A percentile compares a stretch with the other conserved stretches of the same genome.
phyloP scores from a whole-genome alignment of 345 rosid species.

The Dovyalis caffra region DNA sequence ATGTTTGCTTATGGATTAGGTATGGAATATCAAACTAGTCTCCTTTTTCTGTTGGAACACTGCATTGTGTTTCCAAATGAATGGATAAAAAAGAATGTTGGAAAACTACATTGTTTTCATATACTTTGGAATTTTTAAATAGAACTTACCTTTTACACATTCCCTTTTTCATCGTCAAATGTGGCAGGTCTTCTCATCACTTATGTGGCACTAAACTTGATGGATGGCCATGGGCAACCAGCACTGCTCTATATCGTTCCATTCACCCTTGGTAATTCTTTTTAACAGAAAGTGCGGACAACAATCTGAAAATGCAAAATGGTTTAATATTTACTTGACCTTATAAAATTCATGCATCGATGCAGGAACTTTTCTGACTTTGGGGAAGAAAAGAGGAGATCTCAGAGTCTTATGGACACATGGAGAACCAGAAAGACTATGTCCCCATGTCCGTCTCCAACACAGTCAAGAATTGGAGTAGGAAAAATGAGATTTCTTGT shows the following conservation, averaged over 20 bases:
- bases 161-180: neutral
- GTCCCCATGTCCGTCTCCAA: conserved; percentile 24
- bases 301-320: neutral
- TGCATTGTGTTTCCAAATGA: neutral
- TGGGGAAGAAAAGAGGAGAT: conserved; percentile 34
- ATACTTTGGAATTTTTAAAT: neutral
- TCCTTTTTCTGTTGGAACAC: neutral
- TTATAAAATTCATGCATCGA: neutral
- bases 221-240: conserved; percentile 99
- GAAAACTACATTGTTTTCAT: no score
- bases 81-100: neutral
- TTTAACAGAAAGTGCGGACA: neutral
- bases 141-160: neutral
- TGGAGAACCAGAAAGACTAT: conserved; percentile 24
- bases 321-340: neutral
- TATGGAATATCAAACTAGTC: conserved; percentile 26
- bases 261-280: conserved; percentile 75
- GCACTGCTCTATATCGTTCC: conserved; percentile 97
- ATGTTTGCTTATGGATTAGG: conserved; percentile 93
- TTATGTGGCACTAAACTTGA: conserved; percentile 85
- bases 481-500: neutral
- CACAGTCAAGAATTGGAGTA: conserved; percentile 12
- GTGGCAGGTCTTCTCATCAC: conserved; percentile 82
- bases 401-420: conserved; percentile 21
- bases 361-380: conserved; percentile 30